These are phyloP conservation scores for Mycena citricolor DNA, from an alignment of 1,284 basidiomycete species.

Conservation along the genomic window DNA sequence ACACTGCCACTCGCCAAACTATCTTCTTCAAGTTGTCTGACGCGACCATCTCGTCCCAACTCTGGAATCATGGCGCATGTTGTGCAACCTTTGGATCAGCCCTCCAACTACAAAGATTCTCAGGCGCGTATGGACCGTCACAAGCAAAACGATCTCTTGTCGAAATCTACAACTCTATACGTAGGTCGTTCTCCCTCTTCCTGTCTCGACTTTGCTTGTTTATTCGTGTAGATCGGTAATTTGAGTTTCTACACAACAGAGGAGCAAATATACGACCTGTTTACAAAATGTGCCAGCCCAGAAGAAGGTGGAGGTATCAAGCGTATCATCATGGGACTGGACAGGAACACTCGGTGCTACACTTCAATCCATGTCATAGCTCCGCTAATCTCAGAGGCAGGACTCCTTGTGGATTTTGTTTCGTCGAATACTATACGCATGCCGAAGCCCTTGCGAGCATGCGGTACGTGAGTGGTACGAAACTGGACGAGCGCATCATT, in stretches of 20 bases:
- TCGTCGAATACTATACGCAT: constrained; percentile 98
- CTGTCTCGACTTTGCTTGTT: constrained; percentile 11
- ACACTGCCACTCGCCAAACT: not conserved
- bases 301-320: constrained; percentile 96
- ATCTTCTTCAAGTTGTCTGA: not conserved
- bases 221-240: constrained; percentile 78
- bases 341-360: constrained; percentile 84
- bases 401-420: constrained; percentile 99
- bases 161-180: constrained; percentile 76
- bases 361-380: constrained; percentile 11
- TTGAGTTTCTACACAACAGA: constrained; percentile 98
- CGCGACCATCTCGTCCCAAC: constrained; percentile 10
- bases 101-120: constrained; percentile 94
- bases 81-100: constrained; percentile 82
- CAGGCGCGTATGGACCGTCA: constrained; percentile 74
- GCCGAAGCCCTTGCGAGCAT: constrained; percentile 91
- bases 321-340: constrained; percentile 98
- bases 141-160: constrained; percentile 67
- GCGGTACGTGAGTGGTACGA: constrained; percentile 94
- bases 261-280: constrained; percentile 99
- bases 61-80: constrained; percentile 78
- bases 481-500: constrained; percentile 99
- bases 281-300: constrained; percentile 86
- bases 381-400: constrained; percentile 40
- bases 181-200: constrained; percentile 42